Evolutionary conservation across 306 rosid species (phyloP), one percentile per base, ranked within the genome.

Genomic region (Styphnolobium japonicum): DNA sequence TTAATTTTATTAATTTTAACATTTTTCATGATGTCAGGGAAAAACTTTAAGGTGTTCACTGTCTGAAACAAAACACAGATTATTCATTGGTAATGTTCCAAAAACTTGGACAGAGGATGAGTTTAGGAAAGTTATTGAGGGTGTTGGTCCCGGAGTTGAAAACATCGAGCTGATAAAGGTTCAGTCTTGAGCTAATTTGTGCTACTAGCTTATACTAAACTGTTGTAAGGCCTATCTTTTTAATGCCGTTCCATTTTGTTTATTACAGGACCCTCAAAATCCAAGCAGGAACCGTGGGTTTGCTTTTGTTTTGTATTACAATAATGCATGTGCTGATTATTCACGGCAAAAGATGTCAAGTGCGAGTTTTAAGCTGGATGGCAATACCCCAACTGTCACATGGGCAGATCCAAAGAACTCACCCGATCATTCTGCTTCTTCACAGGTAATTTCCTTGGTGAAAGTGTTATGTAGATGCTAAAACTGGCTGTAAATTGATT

Each of bases 301-400:
- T 86, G 98, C 98, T 57, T 96, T 96, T 82, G 98, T 96, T 84
- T 79, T 93, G 85, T 96, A 96, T 82, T 89, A 90, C 87, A 96
- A 96, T 65, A 93, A 96, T 85, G 99, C 99, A 3, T 96, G 99
- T 72, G 99, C 99, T 62, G 98, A 96, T 86, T 93, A 91, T 91
- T 93, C 99, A 48, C 88, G 99, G 80, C 97, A 91, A 85, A 93
- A 90, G 81, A 96, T 96, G 99, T 57, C 88, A 19, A 91, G 55
- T 83, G 67, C 79, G 3, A 83, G 80, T 69, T 96, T 96, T 83
- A 91, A 93, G 94, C 83, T 96, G 80, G 96, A 90, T 56, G 98
- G 97, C 12, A 91, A 89, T 78, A 75, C 88, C 73, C 99, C 96
- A 43, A 91, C 94, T 78, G 99, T 96, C 73, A 93, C 93, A 12